These are phyloP conservation scores for Ramaria rubella DNA, from an alignment of 768 basidiomycete genomes.

Conservation along the genomic window DNA sequence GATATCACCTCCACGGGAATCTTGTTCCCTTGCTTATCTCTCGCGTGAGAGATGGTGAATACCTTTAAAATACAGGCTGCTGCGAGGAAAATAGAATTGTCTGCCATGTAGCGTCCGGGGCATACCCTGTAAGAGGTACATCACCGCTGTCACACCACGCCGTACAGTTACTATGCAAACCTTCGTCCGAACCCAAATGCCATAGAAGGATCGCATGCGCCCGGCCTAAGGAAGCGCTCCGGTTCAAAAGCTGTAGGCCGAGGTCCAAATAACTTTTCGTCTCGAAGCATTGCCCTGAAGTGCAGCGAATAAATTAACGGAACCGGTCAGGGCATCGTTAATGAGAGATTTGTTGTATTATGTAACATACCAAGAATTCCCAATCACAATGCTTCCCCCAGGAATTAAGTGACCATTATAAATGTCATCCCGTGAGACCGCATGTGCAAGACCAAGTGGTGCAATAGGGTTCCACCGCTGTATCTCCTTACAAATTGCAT, in stretches of 20 bases:
- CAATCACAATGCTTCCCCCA: conserved; percentile 22
- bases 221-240: neutral
- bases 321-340: too few species aligned
- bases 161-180: neutral
- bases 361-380: conserved; percentile 23
- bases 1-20: neutral
- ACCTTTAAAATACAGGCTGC: neutral
- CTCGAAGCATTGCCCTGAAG: neutral
- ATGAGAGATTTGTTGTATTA: too few species aligned
- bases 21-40: neutral
- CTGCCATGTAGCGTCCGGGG: neutral
- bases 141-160: neutral
- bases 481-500: neutral
- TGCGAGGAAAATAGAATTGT: neutral
- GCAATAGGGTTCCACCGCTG: neutral
- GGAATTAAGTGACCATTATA: conserved; percentile 28
- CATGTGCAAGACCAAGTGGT: conserved; percentile 21
- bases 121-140: neutral
- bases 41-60: neutral
- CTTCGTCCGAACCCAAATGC: neutral
- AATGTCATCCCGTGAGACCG: conserved; percentile 24
- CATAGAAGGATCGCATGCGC: neutral
- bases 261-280: neutral
- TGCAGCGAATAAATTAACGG: too few species aligned
- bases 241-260: neutral